Percentiles rank a stretch among this genome's conserved stretches.
phyloP scores from a whole-genome alignment of 345 rosid genomes.

The Arabidopsis thaliana region DNA sequence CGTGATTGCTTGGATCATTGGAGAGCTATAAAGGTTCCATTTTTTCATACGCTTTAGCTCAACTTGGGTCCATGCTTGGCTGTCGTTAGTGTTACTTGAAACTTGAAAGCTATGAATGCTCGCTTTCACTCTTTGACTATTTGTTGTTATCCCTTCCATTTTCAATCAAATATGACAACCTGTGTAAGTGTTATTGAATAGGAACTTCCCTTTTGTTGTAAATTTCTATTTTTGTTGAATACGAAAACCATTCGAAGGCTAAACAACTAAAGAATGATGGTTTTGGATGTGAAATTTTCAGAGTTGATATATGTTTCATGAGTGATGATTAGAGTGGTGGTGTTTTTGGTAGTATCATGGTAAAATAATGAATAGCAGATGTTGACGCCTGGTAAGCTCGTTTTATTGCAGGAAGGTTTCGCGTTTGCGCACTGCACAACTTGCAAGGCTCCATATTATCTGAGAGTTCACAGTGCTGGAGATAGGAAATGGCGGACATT shows the following conservation, averaged over 20 bases:
- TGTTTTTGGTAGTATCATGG: background rate
- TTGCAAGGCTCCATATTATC: conserved; percentile 97
- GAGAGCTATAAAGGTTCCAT: conserved; percentile 85
- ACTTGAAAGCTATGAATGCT: conserved; percentile 3
- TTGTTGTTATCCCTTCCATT: conserved; percentile 1
- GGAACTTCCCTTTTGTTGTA: background rate
- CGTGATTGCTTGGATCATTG: conserved; percentile 98
- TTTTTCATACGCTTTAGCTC: conserved; percentile 2
- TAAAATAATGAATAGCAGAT: conserved; percentile 8
- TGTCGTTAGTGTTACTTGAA: background rate
- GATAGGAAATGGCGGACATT: conserved; percentile 96
- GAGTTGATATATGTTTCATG: conserved; percentile 8
- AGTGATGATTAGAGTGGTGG: conserved; percentile 5
- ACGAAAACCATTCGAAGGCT: background rate
- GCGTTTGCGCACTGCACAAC: conserved; percentile 99
- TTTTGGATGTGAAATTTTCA: background rate
- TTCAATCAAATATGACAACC: background rate
- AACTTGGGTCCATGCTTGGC: conserved; percentile 28
- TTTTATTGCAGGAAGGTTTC: conserved; percentile 84
- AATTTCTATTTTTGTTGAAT: background rate
- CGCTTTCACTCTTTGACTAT: background rate
- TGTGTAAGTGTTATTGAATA: background rate
- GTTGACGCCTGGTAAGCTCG: background rate
- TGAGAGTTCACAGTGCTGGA: conserved; percentile 96
- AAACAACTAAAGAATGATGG: background rate